A percentile compares a stretch with the other conserved stretches of the same genome.
Evolutionary conservation across 2,329 filamentous ascomycete species (phyloP).

Genomic region (Albophoma yamanashiensis): DNA sequence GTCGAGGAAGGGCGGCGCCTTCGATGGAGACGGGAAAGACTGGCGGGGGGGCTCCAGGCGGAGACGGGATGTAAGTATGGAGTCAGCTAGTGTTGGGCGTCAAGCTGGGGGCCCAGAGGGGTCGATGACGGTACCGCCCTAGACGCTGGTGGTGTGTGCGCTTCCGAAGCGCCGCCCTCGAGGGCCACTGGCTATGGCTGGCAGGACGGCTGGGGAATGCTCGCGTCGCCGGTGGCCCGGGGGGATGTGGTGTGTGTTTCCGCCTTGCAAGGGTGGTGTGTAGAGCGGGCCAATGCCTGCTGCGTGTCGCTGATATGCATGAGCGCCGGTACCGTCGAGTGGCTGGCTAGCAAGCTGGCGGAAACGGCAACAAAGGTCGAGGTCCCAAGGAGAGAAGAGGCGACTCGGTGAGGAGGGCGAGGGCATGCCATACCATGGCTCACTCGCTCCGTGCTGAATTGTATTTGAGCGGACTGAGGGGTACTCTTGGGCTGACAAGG

Average conservation of each 20-base stretch:
- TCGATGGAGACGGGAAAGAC: constrained; percentile 6
- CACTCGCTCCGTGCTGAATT: constrained; percentile 24
- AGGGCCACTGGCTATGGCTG: not conserved
- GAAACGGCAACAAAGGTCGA: constrained; percentile 19
- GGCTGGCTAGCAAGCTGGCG: constrained; percentile 6
- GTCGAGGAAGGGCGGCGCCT: not conserved
- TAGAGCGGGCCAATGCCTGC: constrained; percentile 11
- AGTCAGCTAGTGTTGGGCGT: constrained; percentile 9
- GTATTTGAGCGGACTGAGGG: constrained; percentile 31
- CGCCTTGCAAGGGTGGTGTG: constrained; percentile 10
- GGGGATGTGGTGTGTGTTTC: constrained; percentile 1
- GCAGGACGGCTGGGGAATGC: not conserved
- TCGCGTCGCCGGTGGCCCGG: constrained; percentile 1
- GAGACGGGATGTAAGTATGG: constrained; percentile 13
- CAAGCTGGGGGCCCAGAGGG: not conserved
- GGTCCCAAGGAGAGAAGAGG: constrained; percentile 24
- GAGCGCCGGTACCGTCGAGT: constrained; percentile 6
- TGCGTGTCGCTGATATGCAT: constrained; percentile 12
- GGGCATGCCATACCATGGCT: constrained; percentile 10
- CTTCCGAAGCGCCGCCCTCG: not conserved
- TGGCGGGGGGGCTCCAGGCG: constrained; percentile 12
- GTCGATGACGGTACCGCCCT: constrained; percentile 1
- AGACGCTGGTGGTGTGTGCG: not conserved
- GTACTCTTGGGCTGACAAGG: constrained; percentile 12
- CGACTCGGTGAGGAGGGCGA: constrained; percentile 28